Percentiles rank a stretch among this genome's conserved stretches.
These are phyloP conservation scores for Claviceps sp. DNA, from an alignment of 2,329 filamentous ascomycete species.

Conservation along the genomic window DNA sequence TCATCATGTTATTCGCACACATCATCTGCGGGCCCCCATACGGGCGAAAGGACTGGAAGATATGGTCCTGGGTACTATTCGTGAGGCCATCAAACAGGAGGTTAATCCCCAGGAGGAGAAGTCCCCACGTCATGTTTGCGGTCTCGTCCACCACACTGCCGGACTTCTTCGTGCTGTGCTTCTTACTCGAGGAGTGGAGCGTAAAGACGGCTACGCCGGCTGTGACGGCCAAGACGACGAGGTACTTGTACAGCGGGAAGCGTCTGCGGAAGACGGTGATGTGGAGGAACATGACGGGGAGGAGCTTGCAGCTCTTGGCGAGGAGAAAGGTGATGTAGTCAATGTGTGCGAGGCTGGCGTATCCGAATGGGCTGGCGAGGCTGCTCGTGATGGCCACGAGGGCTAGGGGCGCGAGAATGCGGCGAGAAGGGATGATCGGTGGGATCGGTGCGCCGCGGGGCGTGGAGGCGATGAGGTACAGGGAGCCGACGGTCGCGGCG, in stretches of 20 bases:
- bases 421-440: constrained; percentile 62
- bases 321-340: constrained; percentile 98
- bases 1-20: constrained; percentile 90
- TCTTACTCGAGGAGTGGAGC: constrained; percentile 55
- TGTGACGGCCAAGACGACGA: constrained; percentile 83
- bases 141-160: constrained; percentile 31
- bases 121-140: constrained; percentile 56
- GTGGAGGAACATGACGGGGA: constrained; percentile 97
- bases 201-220: constrained; percentile 91
- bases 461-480: constrained; percentile 64
- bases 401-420: constrained; percentile 64
- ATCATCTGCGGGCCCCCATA: constrained; percentile 98
- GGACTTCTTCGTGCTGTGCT: constrained; percentile 23
- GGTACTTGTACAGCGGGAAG: constrained; percentile 94
- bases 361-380: constrained; percentile 89
- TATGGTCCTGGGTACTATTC: constrained; percentile 92
- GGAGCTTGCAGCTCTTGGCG: constrained; percentile 93
- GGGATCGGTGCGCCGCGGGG: constrained; percentile 28
- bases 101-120: constrained; percentile 77
- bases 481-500: constrained; percentile 65
- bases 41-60: constrained; percentile 66
- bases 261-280: constrained; percentile 77
- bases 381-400: constrained; percentile 80
- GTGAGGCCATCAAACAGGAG: constrained; percentile 91
- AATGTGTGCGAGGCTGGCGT: constrained; percentile 81